Conservation (phyloP, 805 yeast species). For the Candida taoyuanica region DNA sequence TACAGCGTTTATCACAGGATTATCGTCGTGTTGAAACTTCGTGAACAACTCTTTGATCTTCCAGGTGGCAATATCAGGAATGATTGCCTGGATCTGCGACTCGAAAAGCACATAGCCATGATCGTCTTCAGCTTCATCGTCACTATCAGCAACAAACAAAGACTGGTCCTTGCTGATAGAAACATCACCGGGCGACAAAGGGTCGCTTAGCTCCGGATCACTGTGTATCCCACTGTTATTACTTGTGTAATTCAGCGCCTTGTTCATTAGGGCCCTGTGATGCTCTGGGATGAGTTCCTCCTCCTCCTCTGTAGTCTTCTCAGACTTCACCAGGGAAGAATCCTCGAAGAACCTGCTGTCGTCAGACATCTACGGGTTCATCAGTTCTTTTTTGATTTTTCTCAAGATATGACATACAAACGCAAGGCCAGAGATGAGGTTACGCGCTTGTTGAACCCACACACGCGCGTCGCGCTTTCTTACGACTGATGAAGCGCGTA, state of each 20-base stretch:
- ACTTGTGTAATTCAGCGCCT: background rate
- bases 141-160: constrained; percentile 16
- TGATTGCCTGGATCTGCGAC: constrained; percentile 31
- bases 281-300: constrained; percentile 1
- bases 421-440: no score
- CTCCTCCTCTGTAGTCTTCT: background rate
- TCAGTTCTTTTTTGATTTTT: no score
- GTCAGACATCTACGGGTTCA: constrained; percentile 6
- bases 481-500: no score
- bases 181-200: background rate
- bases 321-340: background rate
- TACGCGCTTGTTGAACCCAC: no score
- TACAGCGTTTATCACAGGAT: constrained; percentile 35
- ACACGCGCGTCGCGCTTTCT: no score
- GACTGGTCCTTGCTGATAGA: background rate
- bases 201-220: constrained; percentile 3
- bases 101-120: constrained; percentile 26
- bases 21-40: constrained; percentile 25
- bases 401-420: background rate
- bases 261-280: constrained; percentile 4
- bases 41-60: constrained; percentile 24
- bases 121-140: constrained; percentile 16
- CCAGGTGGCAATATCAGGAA: constrained; percentile 29
- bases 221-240: no score
- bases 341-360: constrained; percentile 16